Evolutionary conservation across 2,329 filamentous ascomycete species (phyloP), one percentile per base, ranked within the genome.

Genomic region (Fusarium nelsonii): DNA sequence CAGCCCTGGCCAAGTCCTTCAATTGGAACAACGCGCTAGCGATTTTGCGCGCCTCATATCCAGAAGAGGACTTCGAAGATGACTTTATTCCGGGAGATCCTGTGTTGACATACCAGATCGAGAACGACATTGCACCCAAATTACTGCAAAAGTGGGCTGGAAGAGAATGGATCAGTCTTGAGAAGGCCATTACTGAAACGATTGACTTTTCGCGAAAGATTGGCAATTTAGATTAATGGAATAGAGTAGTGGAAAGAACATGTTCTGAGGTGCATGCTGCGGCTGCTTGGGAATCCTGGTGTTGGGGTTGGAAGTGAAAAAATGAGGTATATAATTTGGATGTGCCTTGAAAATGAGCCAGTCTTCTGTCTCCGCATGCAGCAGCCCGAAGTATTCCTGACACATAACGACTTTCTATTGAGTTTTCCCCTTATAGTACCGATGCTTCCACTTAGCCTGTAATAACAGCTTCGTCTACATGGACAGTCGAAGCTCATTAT

Each of bases 121-220:
- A 70, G 12, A 60, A 73, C 6, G 44, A 73, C 2, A 65, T 68
- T 18, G 68, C 68, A 1, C 58, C 54, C 1, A n/a, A 3, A 0
- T 16, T 73, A 7, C 26, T 73, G 6, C 37, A 48, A 18, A 73
- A 73, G 8, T 73, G 70, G 70, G 70, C 70, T 6, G 70, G 62
- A 1, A 56, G 70, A 5, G 44, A 68, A 0, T 71, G 70, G 68
- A 65, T 70, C 0, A 30, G 26, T 2, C 34, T 73, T 3, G 58
- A 71, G 15, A 60, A 34, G 3, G 46, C 45, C 2, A 39, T 73
- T 0, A 63, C 32, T 2, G 69, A 72, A 28, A 60, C 50, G 0
- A 56, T 71, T 23, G 53, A 69, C 4, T 64, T 48, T 18, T 59
- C 60, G 1, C 41, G 26, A 18, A 53, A 65, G 26, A 18, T 60